A percentile compares a stretch with the other conserved stretches of the same genome.
Evolutionary conservation across 441 rosid genomes (phyloP).

Genomic region (Euphorbia celastroides): DNA sequence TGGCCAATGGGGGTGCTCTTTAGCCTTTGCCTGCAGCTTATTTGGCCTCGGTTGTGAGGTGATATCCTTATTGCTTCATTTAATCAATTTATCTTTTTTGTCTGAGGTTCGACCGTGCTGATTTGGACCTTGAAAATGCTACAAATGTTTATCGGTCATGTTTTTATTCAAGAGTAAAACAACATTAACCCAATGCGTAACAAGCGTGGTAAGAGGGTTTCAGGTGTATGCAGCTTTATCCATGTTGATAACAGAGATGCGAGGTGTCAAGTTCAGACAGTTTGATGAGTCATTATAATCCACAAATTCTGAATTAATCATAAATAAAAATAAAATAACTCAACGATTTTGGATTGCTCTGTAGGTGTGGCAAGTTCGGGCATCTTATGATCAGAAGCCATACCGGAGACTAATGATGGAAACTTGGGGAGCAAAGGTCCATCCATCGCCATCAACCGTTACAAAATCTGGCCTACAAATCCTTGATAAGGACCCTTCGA

Average conservation of each 20-base stretch:
- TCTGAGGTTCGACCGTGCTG: background rate
- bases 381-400: conserved; percentile 88
- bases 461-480: conserved; percentile 66
- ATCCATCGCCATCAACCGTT: conserved; percentile 73
- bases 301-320: no score
- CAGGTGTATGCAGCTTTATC: no score
- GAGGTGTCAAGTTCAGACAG: no score
- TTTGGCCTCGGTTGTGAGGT: conserved; percentile 79
- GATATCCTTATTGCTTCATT: conserved; percentile 5
- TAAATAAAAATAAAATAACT: no score
- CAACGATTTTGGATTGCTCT: conserved; percentile 5
- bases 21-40: conserved; percentile 88
- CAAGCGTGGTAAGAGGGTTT: no score
- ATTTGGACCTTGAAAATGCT: background rate
- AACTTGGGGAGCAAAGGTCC: conserved; percentile 96
- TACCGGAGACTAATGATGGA: conserved; percentile 94
- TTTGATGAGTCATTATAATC: no score
- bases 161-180: no score
- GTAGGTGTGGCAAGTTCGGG: conserved; percentile 97
- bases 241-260: no score
- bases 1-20: conserved; percentile 95
- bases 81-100: background rate
- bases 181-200: no score
- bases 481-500: conserved; percentile 54
- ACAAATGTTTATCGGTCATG: background rate